These are phyloP conservation scores for Dysphania ambrosioides DNA, from an alignment of 148 eudicot species.

Conservation along the genomic window DNA sequence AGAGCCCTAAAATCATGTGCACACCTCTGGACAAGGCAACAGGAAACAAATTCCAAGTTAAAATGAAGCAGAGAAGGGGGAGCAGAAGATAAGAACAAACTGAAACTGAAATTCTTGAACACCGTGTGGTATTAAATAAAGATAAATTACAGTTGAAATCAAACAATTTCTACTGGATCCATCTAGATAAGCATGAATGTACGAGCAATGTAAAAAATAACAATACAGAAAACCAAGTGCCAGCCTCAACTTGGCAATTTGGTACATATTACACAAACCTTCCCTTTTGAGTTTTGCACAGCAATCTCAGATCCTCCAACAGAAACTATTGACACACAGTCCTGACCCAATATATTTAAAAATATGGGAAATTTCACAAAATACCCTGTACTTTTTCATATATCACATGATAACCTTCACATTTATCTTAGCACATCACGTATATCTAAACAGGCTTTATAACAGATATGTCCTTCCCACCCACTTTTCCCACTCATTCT, in stretches of 20 bases:
- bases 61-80: not conserved
- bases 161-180: not conserved
- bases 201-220: not conserved
- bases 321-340: not conserved
- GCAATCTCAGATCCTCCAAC: not conserved
- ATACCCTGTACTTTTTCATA: not conserved
- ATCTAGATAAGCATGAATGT: not conserved
- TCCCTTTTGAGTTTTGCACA: not conserved
- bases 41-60: slow-evolving; percentile 25
- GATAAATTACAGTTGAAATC: not conserved
- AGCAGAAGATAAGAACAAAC: not conserved
- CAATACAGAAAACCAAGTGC: not conserved
- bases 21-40: slow-evolving; percentile 48
- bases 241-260: not conserved
- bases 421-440: too few relatives aligned
- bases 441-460: too few relatives aligned
- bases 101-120: not conserved
- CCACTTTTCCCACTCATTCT: not conserved
- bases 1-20: slow-evolving; percentile 56
- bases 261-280: not conserved
- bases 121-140: not conserved
- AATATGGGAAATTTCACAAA: too few relatives aligned
- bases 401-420: not conserved
- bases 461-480: not conserved
- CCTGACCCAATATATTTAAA: not conserved